Conservation (phyloP, 352 stramenopile genomes). For the Globisporangium lucens region DNA sequence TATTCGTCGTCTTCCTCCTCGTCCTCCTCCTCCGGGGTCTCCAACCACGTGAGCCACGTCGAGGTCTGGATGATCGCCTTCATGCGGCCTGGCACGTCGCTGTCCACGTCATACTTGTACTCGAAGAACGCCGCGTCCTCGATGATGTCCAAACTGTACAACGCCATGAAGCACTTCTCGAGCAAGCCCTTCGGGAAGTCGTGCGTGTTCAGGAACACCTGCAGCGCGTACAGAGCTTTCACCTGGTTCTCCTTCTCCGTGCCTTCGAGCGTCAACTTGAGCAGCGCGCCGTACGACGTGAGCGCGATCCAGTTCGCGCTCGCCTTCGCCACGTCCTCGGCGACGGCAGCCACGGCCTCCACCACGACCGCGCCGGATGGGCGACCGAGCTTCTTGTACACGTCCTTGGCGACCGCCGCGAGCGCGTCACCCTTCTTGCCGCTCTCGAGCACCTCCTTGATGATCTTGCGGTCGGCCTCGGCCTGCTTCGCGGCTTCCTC, state of each 20-base stretch:
- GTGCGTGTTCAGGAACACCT: constrained; percentile 71
- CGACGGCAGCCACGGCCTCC: constrained; percentile 43
- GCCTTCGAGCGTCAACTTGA: constrained; percentile 49
- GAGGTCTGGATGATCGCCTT: constrained; percentile 82
- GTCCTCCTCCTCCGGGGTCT: constrained; percentile 70
- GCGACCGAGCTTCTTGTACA: constrained; percentile 44
- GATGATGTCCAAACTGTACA: constrained; percentile 82
- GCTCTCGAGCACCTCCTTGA: constrained; percentile 57
- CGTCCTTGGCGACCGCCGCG: constrained; percentile 39
- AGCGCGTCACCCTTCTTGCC: constrained; percentile 71
- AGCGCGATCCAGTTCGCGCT: constrained; percentile 81
- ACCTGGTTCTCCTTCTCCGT: constrained; percentile 65
- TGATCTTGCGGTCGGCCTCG: constrained; percentile 46
- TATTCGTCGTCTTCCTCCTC: constrained; percentile 82
- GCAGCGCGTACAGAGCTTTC: constrained; percentile 68
- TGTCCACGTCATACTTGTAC: constrained; percentile 86
- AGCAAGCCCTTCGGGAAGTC: constrained; percentile 77
- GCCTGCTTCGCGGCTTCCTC: constrained; percentile 50
- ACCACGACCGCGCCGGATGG: constrained; percentile 51
- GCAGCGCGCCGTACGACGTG: constrained; percentile 55
- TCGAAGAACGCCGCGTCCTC: constrained; percentile 79
- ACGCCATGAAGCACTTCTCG: constrained; percentile 84
- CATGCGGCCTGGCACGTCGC: constrained; percentile 67
- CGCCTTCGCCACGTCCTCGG: constrained; percentile 64
- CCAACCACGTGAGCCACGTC: constrained; percentile 79